Conservation (phyloP, 1,139 yeast species). For the Pneumocystis jirovecii region DNA sequence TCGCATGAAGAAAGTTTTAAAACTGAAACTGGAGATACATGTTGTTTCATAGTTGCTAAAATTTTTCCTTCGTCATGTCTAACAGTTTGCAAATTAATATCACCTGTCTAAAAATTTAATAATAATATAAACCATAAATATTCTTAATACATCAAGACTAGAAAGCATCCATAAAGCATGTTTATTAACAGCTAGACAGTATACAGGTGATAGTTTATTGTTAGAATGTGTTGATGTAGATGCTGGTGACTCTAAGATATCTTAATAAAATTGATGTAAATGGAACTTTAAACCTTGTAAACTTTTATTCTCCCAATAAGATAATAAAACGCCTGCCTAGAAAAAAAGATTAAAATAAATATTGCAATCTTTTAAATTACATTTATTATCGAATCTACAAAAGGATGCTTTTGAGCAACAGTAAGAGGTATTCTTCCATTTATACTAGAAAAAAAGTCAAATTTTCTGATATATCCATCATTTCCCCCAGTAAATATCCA, state of each 20-base stretch:
- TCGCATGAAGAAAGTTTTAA: constrained; percentile 49
- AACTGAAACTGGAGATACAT: constrained; percentile 61
- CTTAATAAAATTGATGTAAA: constrained; percentile 1
- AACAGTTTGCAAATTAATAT: constrained; percentile 69
- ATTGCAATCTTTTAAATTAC: neutral
- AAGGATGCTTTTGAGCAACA: constrained; percentile 77
- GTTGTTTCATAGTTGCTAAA: constrained; percentile 61
- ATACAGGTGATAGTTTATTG: constrained; percentile 53
- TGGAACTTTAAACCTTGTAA: neutral
- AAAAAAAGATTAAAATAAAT: constrained; percentile 1
- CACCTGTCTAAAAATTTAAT: constrained; percentile 38
- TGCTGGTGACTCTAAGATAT: neutral
- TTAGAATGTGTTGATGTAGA: constrained; percentile 22
- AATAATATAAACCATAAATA: constrained; percentile 11
- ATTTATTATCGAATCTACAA: constrained; percentile 66
- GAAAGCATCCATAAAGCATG: constrained; percentile 76
- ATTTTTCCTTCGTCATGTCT: constrained; percentile 72
- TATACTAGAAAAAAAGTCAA: constrained; percentile 69
- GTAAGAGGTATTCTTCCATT: constrained; percentile 86
- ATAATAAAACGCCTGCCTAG: constrained; percentile 60
- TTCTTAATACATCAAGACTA: constrained; percentile 39
- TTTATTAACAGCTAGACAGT: constrained; percentile 67
- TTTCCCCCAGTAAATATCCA: constrained; percentile 93
- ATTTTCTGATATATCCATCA: constrained; percentile 84
- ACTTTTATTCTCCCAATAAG: constrained; percentile 82